Conservation (phyloP, 129 eudicot species). For the Daucus carota region DH1_v3.0 NC_030387.2:38228001-38228500, state of each 20-base stretch:
- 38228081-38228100: no score
- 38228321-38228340: constrained; percentile 82
- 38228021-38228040: no score
- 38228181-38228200: no score
- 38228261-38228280: neutral
- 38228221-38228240: no score
- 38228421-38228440: constrained; percentile 76
- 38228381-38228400: constrained; percentile 72
- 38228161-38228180: no score
- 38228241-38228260: neutral
- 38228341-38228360: constrained; percentile 75
- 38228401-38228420: constrained; percentile 75
- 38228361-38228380: constrained; percentile 73
- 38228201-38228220: no score
- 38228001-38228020: no score
- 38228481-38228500: neutral
- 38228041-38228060: no score
- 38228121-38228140: no score
- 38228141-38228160: no score
- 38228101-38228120: no score
- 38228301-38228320: constrained; percentile 46
- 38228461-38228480: neutral
- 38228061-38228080: no score
- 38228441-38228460: neutral
- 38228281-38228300: neutral